Conservation (phyloP, 495 filamentous ascomycete genomes). For the Penicillium riverlandense region DNA sequence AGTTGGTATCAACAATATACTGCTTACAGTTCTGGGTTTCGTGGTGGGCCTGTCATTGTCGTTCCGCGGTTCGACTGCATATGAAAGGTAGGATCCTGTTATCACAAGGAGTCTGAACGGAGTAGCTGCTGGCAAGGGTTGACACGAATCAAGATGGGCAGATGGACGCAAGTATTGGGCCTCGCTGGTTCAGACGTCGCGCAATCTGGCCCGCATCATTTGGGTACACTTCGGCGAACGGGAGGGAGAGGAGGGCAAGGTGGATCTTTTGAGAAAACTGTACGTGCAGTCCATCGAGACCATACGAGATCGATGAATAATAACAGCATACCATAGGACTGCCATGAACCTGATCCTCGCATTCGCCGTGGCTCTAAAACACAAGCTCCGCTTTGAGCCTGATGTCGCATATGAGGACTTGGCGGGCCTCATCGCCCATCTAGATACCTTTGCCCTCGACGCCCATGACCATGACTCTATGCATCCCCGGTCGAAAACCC, state of each 20-base stretch:
- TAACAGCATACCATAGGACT: slow-evolving; percentile 37
- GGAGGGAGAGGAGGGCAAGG: slow-evolving; percentile 52
- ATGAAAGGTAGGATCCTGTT: slow-evolving; percentile 52
- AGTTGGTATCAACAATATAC: slow-evolving; percentile 56
- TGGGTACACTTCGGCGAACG: slow-evolving; percentile 71
- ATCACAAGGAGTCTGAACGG: not conserved
- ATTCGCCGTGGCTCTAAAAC: slow-evolving; percentile 70
- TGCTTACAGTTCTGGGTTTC: slow-evolving; percentile 84
- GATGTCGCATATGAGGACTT: slow-evolving; percentile 64
- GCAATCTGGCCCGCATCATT: slow-evolving; percentile 68
- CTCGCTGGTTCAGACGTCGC: slow-evolving; percentile 60
- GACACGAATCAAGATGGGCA: slow-evolving; percentile 37
- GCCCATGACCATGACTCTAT: slow-evolving; percentile 48
- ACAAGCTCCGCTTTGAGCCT: slow-evolving; percentile 83
- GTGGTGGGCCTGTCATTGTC: slow-evolving; percentile 78
- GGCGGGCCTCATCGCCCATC: slow-evolving; percentile 39
- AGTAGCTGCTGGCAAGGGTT: no score
- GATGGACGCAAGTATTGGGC: slow-evolving; percentile 76
- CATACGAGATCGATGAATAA: not conserved
- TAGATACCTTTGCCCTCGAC: slow-evolving; percentile 55
- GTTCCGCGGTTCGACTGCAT: slow-evolving; percentile 79
- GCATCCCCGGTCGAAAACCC: slow-evolving; percentile 36
- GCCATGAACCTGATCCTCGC: slow-evolving; percentile 77
- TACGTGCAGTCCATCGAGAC: slow-evolving; percentile 13
- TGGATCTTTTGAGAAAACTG: slow-evolving; percentile 67